Evolutionary conservation across 768 basidiomycete species (phyloP).

Genomic region (Lactifluus subvellereus): DNA sequence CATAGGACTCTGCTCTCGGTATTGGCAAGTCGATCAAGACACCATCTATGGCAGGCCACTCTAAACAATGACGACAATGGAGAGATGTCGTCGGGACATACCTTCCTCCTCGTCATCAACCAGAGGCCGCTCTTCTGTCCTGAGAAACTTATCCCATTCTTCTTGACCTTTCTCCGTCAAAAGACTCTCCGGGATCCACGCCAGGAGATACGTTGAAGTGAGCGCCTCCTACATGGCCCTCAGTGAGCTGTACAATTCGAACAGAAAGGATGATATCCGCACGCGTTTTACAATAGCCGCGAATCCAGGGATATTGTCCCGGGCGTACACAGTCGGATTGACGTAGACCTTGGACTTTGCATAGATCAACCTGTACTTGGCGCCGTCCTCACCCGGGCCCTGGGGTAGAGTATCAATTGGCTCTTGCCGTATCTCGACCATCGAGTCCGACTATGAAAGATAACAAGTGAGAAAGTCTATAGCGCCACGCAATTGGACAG

Average conservation of each 20-base stretch:
- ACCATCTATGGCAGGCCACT: constrained; percentile 46
- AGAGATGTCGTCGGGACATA: constrained; percentile 30
- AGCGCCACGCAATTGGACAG: background rate
- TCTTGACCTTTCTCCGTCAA: constrained; percentile 74
- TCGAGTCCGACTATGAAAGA: constrained; percentile 42
- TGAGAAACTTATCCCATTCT: constrained; percentile 89
- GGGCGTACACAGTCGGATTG: constrained; percentile 85
- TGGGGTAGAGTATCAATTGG: constrained; percentile 25
- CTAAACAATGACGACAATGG: constrained; percentile 6
- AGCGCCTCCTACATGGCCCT: constrained; percentile 51
- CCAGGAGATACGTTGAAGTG: constrained; percentile 73
- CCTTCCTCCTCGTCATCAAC: constrained; percentile 69
- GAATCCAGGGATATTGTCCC: constrained; percentile 94
- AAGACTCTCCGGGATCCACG: constrained; percentile 89
- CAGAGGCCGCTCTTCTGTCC: constrained; percentile 63
- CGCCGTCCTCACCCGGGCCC: constrained; percentile 48
- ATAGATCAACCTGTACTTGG: constrained; percentile 70
- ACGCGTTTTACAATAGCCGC: constrained; percentile 88
- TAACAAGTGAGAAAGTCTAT: background rate
- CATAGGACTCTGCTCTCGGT: constrained; percentile 83
- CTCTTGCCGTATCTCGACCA: constrained; percentile 70
- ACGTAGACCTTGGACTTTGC: constrained; percentile 94
- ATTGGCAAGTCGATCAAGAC: constrained; percentile 82
- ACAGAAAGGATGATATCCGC: constrained; percentile 29
- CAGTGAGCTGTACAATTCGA: constrained; percentile 18